Evolutionary conservation across 345 rosid species (phyloP).

Genomic region (Rhodamnia argentea): DNA sequence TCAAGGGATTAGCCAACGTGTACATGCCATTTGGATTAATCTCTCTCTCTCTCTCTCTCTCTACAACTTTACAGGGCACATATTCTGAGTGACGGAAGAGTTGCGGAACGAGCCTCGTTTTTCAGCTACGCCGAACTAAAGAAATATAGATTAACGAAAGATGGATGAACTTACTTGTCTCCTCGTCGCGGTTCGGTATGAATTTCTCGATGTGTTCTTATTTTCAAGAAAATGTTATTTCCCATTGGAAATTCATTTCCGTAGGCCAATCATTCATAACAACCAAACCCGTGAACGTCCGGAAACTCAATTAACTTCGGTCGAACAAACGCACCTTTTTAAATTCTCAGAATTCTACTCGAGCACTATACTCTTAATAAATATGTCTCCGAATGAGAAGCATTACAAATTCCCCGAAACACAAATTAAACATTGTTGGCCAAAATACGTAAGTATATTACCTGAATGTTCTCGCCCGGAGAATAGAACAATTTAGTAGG

Average conservation of each 20-base stretch:
- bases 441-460: not conserved
- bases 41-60: not conserved
- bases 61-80: not conserved
- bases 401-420: not conserved
- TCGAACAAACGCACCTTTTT: not conserved
- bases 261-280: not conserved
- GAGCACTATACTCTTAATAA: not conserved
- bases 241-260: not conserved
- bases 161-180: too few relatives aligned
- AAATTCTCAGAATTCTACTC: not conserved
- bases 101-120: not conserved
- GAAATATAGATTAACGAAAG: not conserved
- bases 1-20: not conserved
- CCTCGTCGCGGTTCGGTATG: too few relatives aligned
- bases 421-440: not conserved
- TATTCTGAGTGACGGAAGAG: not conserved
- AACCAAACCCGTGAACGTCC: not conserved
- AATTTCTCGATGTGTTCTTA: too few relatives aligned
- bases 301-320: not conserved
- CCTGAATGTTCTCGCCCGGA: not conserved
- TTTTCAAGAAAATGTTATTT: too few relatives aligned
- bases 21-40: not conserved
- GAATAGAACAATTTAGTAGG: not conserved
- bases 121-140: not conserved
- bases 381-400: not conserved